Evolutionary conservation across 176 grass and related monocot species (phyloP), one percentile per base, ranked within the genome.

Genomic region (Microstegium vimineum): DNA sequence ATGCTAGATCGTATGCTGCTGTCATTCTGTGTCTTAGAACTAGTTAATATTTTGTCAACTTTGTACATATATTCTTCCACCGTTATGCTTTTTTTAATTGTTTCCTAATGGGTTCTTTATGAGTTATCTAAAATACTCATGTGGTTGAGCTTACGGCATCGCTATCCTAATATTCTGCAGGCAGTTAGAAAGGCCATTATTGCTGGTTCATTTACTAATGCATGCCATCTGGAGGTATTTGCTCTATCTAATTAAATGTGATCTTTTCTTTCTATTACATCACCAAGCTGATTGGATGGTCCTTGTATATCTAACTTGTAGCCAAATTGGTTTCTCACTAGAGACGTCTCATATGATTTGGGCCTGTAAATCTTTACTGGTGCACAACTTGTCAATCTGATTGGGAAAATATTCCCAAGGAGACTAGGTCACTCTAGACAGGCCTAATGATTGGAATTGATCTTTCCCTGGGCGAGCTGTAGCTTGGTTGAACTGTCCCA

Each of bases 131-230:
- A 5, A 10, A 40, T 43, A 41, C 25, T 15, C 20, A 59, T 54
- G 12, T 54, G 35, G 42, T 42, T 81, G 20, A 67, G 69, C 80
- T 87, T 64, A 79, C 12, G 1, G 14, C 10, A 34, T 71, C 80
- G 32, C 65, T 74, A 28, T 74, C 17, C 71, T 8, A 9, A 71
- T 85, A 59, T 92, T 84, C 70, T 88, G 74, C 87, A 98, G 95
- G 86, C 76, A 38, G 74, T 93, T 84, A 91, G 95, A 83, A 95
- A 91, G 73, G 92, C 92, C 36, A 86, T 98, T 26, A 88, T 95
- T 93, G 86, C 92, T 33, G 95, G 92, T 81, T 86, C 89, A 78
- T 98, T 98, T 90, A 84, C 95, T 76, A 86, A 98, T 86, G 91
- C 92, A 82, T 94, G 95, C 52, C 87, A 79, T 82, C 86, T 98